Evolutionary conservation across 768 basidiomycete species (phyloP).

Genomic region (Russula abietina): DNA sequence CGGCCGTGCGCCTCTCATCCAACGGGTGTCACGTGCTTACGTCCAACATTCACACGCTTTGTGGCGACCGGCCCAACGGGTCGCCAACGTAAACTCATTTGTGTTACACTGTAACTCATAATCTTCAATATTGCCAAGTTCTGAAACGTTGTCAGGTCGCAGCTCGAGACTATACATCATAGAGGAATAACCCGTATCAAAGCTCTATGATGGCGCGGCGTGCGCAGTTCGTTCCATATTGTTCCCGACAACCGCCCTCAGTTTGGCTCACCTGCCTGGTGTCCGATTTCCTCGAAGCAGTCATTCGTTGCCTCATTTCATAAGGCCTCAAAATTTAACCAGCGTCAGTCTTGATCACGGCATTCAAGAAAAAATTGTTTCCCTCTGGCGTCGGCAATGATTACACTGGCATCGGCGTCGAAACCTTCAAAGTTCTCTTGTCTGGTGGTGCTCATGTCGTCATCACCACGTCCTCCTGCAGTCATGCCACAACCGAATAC

Average conservation of each 20-base stretch:
- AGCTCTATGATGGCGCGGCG: constrained; percentile 87
- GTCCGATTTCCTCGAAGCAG: constrained; percentile 50
- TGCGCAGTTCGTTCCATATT: constrained; percentile 72
- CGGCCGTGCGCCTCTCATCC: no score
- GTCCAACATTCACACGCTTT: no score
- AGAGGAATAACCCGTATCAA: constrained; percentile 61
- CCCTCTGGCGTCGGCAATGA: constrained; percentile 97
- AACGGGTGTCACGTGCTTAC: no score
- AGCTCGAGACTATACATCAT: constrained; percentile 58
- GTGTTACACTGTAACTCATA: no score
- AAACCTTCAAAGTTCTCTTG: constrained; percentile 92
- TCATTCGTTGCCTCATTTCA: constrained; percentile 93
- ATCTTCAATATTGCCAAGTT: constrained; percentile 58
- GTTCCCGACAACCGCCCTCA: constrained; percentile 57
- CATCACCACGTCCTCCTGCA: constrained; percentile 98
- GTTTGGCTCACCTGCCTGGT: constrained; percentile 29
- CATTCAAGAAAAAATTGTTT: constrained; percentile 83
- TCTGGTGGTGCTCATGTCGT: constrained; percentile 95
- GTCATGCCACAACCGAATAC: constrained; percentile 90
- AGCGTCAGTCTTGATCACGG: no score
- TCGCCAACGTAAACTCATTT: no score
- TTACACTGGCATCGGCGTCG: constrained; percentile 77
- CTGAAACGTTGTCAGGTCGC: constrained; percentile 94
- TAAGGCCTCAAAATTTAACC: constrained; percentile 34
- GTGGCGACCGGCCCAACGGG: no score